These are phyloP conservation scores for Scutellospora calospora DNA, from an alignment of 371 early-diverging fungal species.

Conservation along the genomic window DNA sequence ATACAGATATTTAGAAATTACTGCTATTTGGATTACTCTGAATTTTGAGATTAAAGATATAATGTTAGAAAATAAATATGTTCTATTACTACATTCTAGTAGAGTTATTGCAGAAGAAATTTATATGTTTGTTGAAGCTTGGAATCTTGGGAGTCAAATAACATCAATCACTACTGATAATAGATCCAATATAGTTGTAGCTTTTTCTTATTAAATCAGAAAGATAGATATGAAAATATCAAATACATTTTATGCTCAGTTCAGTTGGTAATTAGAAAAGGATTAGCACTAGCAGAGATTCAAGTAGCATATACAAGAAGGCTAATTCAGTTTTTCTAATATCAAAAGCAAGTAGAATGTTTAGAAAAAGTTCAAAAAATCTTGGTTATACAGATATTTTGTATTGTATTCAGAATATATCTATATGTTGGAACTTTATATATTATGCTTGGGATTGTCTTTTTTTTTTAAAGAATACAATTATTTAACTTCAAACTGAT, in stretches of 20 bases:
- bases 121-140: not conserved
- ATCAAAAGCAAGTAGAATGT: no score
- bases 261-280: slow-evolving; percentile 1
- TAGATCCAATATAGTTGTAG: no score
- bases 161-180: not conserved
- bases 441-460: no score
- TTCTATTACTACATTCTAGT: not conserved
- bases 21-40: not conserved
- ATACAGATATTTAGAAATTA: not conserved
- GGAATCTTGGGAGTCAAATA: not conserved
- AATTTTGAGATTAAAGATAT: slow-evolving; percentile 14
- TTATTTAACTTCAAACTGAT: no score
- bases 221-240: no score
- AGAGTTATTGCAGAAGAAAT: not conserved
- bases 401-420: no score
- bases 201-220: no score
- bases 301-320: not conserved
- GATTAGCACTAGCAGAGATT: not conserved
- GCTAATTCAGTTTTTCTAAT: no score
- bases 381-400: no score
- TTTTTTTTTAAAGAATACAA: no score
- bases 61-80: slow-evolving; percentile 18
- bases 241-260: not conserved
- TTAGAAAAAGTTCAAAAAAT: no score
- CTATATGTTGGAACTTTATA: no score